Percentiles rank a stretch among this genome's conserved stretches.
Conservation (phyloP, 345 rosid genomes). For the Lepidium didymum region DNA sequence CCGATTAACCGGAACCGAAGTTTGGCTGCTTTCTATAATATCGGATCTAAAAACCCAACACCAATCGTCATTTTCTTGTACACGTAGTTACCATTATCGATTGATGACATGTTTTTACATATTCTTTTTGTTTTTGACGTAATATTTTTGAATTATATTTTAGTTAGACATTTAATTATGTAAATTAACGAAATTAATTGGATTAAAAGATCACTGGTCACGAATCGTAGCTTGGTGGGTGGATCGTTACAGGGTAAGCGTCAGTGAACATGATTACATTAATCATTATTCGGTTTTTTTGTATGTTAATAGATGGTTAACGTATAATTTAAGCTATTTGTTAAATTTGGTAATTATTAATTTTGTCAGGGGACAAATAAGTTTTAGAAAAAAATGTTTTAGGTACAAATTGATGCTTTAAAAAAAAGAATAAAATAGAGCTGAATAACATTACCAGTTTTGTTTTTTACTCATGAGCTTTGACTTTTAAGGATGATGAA, state of each 20-base stretch:
- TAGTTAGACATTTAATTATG: background rate
- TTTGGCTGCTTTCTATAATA: constrained; percentile 16
- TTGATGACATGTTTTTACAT: background rate
- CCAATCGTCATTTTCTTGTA: constrained; percentile 12
- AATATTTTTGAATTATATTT: background rate
- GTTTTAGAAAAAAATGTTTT: too few relatives aligned
- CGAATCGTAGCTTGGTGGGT: background rate
- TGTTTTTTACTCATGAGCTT: too few relatives aligned
- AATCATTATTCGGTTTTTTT: background rate
- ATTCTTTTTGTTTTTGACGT: background rate
- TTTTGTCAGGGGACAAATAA: background rate
- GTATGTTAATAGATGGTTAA: background rate
- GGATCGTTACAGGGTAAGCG: background rate
- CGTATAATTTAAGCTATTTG: background rate
- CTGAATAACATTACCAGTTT: background rate
- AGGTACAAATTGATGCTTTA: background rate
- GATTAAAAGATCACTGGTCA: background rate
- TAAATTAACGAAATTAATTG: background rate
- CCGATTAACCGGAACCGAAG: constrained; percentile 14
- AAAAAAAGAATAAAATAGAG: background rate
- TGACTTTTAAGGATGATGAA: too few relatives aligned
- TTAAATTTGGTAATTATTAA: background rate
- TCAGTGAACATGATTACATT: constrained; percentile 5
- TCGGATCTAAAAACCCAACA: constrained; percentile 30
- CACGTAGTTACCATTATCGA: background rate